These are phyloP conservation scores for Paradendryphiella salina DNA, from an alignment of 2,329 filamentous ascomycete species.

Conservation along the genomic window DNA sequence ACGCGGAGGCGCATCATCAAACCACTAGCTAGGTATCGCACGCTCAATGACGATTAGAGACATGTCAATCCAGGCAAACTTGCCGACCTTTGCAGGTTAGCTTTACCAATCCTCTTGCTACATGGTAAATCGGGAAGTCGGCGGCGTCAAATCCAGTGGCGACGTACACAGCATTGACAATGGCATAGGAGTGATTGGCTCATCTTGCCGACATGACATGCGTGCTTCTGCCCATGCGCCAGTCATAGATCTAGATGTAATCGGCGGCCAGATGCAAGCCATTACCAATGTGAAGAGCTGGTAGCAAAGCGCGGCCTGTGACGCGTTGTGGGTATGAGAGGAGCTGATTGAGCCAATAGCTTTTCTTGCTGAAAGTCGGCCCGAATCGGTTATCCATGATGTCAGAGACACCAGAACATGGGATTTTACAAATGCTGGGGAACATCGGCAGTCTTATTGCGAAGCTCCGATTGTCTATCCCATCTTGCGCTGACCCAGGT, in stretches of 20 bases:
- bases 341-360: neutral
- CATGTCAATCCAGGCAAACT: conserved; percentile 7
- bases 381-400: neutral
- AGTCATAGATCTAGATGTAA: conserved; percentile 11
- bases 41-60: conserved; percentile 27
- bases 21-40: conserved; percentile 2
- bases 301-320: conserved; percentile 10
- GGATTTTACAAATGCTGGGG: conserved; percentile 1
- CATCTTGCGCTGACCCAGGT: no score
- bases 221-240: neutral
- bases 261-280: conserved; percentile 16
- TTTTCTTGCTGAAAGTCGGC: neutral
- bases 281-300: conserved; percentile 20
- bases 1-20: conserved; percentile 17
- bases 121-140: conserved; percentile 14
- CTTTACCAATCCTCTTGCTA: conserved; percentile 14
- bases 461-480: neutral
- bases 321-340: conserved; percentile 12
- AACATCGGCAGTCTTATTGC: conserved; percentile 3
- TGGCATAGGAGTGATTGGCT: conserved; percentile 16
- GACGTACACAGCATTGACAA: conserved; percentile 16
- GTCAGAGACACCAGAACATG: neutral
- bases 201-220: neutral
- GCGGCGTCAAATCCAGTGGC: conserved; percentile 17
- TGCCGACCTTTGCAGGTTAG: conserved; percentile 4